A percentile compares a stretch with the other conserved stretches of the same genome.
Evolutionary conservation across 2,329 filamentous ascomycete genomes (phyloP).

Genomic region (Colletotrichum filicis): DNA sequence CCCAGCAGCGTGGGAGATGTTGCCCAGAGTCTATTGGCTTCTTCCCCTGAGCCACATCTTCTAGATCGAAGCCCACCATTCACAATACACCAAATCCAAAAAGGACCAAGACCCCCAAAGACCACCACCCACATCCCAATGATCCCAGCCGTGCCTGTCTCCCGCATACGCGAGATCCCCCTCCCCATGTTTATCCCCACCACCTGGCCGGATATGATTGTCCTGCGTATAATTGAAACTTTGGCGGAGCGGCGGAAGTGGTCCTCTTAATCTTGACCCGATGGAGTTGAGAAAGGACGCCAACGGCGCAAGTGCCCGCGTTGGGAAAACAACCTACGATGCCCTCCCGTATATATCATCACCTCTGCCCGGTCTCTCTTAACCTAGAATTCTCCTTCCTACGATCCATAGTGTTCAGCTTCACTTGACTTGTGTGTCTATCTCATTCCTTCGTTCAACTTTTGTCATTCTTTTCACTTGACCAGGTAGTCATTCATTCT

Average conservation of each 20-base stretch:
- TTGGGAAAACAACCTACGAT: conserved; percentile 21
- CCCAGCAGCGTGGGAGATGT: background rate
- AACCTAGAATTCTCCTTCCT: background rate
- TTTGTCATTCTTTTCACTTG: conserved; percentile 36
- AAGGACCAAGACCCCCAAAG: background rate
- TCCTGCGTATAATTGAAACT: conserved; percentile 34
- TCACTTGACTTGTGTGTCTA: conserved; percentile 35
- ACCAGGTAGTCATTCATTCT: conserved; percentile 35
- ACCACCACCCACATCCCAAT: conserved; percentile 19
- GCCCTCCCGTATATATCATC: conserved; percentile 27
- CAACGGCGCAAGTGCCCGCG: conserved; percentile 16
- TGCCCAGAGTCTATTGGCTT: conserved; percentile 5
- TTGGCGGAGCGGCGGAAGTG: conserved; percentile 33
- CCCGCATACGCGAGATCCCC: conserved; percentile 34
- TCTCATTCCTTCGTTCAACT: conserved; percentile 33
- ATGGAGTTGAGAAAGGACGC: conserved; percentile 13
- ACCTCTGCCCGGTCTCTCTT: background rate
- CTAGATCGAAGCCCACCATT: background rate
- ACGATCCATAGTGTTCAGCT: conserved; percentile 32
- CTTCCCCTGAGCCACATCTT: background rate
- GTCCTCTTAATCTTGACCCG: conserved; percentile 30
- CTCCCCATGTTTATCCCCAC: conserved; percentile 23
- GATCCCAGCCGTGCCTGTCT: conserved; percentile 21
- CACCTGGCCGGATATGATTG: conserved; percentile 25
- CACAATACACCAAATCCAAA: conserved; percentile 11